These are phyloP conservation scores for Amaranthus hypochondriacus DNA, from an alignment of 148 eudicot species.

Conservation along the genomic window DNA sequence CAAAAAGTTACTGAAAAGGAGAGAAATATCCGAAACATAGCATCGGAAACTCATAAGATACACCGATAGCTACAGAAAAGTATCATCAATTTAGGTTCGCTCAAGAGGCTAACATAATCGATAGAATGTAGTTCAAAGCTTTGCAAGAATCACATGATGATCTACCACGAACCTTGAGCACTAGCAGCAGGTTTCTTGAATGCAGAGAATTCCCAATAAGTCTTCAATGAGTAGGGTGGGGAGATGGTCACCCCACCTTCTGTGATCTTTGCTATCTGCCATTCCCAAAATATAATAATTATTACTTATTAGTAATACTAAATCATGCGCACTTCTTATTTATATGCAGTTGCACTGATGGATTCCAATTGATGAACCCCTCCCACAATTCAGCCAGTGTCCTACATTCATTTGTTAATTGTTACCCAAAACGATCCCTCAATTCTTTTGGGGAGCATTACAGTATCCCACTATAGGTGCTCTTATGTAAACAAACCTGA, in stretches of 20 bases:
- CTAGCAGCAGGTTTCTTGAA: slow-evolving; percentile 71
- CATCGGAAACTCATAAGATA: neutral
- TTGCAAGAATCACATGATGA: neutral
- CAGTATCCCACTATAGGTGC: too few species aligned
- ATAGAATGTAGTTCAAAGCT: slow-evolving; percentile 6
- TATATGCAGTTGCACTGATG: too few species aligned
- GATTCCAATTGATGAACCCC: too few species aligned
- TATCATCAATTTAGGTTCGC: neutral
- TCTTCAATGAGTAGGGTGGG: slow-evolving; percentile 75
- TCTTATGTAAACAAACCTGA: slow-evolving; percentile 47
- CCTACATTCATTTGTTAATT: too few species aligned
- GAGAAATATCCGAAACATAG: neutral
- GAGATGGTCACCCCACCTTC: slow-evolving; percentile 58
- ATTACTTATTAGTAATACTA: neutral
- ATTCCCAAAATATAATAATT: neutral
- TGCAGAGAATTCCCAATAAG: slow-evolving; percentile 65
- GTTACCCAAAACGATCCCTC: too few species aligned
- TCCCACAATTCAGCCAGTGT: too few species aligned
- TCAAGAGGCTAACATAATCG: neutral
- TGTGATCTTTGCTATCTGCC: slow-evolving; percentile 81
- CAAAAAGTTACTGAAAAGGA: too few species aligned
- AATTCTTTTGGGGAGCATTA: too few species aligned
- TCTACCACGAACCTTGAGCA: slow-evolving; percentile 84
- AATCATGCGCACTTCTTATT: neutral
- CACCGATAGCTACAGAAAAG: slow-evolving; percentile 13